Evolutionary conservation across 2,329 filamentous ascomycete genomes (phyloP).

Genomic region (Annulohypoxylon truncatum): DNA sequence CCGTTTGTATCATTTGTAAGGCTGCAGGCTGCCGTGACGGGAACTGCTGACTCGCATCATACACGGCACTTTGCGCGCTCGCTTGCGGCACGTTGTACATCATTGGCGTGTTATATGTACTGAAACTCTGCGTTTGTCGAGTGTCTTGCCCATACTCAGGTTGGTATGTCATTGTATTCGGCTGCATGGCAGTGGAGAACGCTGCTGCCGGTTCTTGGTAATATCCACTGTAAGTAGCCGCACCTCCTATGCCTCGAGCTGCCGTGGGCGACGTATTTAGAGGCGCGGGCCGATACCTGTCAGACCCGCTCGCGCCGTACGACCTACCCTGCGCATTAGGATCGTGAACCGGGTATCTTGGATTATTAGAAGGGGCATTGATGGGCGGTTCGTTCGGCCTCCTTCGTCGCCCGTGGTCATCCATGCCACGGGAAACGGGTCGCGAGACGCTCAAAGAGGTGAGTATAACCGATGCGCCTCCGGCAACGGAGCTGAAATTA

Average conservation of each 20-base stretch:
- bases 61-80: slow-evolving; percentile 71
- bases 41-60: slow-evolving; percentile 82
- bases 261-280: slow-evolving; percentile 62
- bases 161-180: slow-evolving; percentile 63
- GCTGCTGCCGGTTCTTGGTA: slow-evolving; percentile 66
- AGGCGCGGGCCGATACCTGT: slow-evolving; percentile 62
- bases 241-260: slow-evolving; percentile 64
- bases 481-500: slow-evolving; percentile 72
- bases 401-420: slow-evolving; percentile 77
- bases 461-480: slow-evolving; percentile 73
- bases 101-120: slow-evolving; percentile 73
- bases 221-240: slow-evolving; percentile 68
- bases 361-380: slow-evolving; percentile 69
- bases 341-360: slow-evolving; percentile 64
- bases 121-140: slow-evolving; percentile 65
- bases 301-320: slow-evolving; percentile 62
- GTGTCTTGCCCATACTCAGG: slow-evolving; percentile 74
- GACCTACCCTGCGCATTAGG: slow-evolving; percentile 60
- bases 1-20: slow-evolving; percentile 77
- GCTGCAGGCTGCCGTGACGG: slow-evolving; percentile 79
- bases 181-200: slow-evolving; percentile 68
- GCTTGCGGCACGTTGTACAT: slow-evolving; percentile 83
- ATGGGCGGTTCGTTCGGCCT: slow-evolving; percentile 79
- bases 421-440: slow-evolving; percentile 74
- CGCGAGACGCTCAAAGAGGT: slow-evolving; percentile 65